Percentiles rank a stretch among this genome's conserved stretches.
These are phyloP conservation scores for Eucalyptus fibrosa DNA, from an alignment of 345 rosid species.

Conservation along the genomic window DNA sequence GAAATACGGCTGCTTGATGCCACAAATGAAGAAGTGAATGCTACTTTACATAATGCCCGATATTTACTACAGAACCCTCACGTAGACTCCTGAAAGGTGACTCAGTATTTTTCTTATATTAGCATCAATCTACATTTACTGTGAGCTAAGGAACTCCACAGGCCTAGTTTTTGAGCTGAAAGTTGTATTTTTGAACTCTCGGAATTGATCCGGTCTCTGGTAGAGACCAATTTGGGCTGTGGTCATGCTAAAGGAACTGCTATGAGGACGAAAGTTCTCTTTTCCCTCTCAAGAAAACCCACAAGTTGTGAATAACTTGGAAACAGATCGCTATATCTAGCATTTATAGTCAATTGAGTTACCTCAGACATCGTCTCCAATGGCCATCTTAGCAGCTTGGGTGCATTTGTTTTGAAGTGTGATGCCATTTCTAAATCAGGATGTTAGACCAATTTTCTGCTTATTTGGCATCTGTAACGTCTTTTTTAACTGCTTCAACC, in stretches of 20 bases:
- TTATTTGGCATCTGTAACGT: background rate
- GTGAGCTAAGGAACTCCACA: background rate
- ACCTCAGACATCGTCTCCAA: background rate
- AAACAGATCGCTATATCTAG: background rate
- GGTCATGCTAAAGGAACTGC: background rate
- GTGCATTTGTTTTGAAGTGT: background rate
- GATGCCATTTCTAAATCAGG: background rate
- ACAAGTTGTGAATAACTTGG: background rate
- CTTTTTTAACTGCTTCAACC: background rate
- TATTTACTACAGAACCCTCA: slow-evolving; percentile 49
- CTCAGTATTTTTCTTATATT: background rate
- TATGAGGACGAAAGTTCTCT: background rate
- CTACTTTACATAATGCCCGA: slow-evolving; percentile 52
- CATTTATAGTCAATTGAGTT: background rate
- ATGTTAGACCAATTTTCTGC: background rate
- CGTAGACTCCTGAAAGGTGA: slow-evolving; percentile 17
- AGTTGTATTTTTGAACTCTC: background rate
- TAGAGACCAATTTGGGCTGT: background rate
- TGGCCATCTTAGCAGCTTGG: background rate
- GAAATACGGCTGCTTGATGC: slow-evolving; percentile 63
- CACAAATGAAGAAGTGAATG: slow-evolving; percentile 62
- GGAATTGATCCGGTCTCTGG: background rate
- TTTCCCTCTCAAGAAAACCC: background rate
- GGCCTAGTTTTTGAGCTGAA: background rate
- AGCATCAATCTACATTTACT: background rate